Evolutionary conservation across 2,329 filamentous ascomycete genomes (phyloP), one percentile per base, ranked within the genome.

Genomic region (Seiridium unicorne): DNA sequence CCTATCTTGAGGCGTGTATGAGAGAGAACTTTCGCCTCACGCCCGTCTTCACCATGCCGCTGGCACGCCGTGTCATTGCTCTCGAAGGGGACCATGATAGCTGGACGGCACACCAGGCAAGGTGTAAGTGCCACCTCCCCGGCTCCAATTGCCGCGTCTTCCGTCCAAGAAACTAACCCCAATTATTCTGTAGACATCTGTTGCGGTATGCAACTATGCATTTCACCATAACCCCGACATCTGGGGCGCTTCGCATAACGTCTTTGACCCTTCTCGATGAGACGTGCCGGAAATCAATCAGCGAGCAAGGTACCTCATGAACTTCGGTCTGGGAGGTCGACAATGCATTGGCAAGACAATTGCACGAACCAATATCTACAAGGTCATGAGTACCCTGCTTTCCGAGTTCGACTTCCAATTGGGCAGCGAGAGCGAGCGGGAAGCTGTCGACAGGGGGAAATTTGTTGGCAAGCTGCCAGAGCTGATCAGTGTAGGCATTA

Each of bases 301-400:
- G 5, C 53, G 53, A 44, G 53, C 53, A 13, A n/a, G 53, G 9
- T 55, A 55, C 40, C 40, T 55, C n/a, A 55, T 55, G 53, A 36
- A 55, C 53, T 44, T 55, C 34, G 53, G 53, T 0, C 53, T 55
- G 10, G 53, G 53, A 6, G 53, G 53, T 2, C 13, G 53, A 1
- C 53, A 55, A 8, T 55, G 53, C 40, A 42, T 55, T n/a, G 53
- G 53, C 36, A 55, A 55, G 40, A 55, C 53, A n/a, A 55, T 55
- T 13, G 53, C 53, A 5, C 53, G 31, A 3, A 55, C 36, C 8
- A 55, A 55, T 13, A 55, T 55, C 38, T 55, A 55, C 18, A 55
- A 55, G 3, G 40, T 55, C 36, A n/a, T 55, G 40, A 55, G 53
- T 40, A 55, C 53, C n/a, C 6, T 55, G 35, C 38, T 55, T 5